Conservation (phyloP, 2,329 filamentous ascomycete genomes). For the Lasiodiplodia citricola region DNA sequence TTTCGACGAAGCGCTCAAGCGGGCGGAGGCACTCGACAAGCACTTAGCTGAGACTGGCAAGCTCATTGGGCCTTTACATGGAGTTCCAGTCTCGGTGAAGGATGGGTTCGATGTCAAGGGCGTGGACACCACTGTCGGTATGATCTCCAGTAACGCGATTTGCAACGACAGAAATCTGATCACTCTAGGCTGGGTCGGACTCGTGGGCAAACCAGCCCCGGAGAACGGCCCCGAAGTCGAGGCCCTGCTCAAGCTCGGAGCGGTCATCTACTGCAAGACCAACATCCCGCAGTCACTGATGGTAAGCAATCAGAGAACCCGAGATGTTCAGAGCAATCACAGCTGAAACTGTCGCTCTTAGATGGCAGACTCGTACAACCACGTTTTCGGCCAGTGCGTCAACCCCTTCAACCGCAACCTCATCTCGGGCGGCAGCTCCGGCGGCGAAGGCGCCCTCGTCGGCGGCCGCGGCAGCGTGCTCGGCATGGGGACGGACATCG, state of each 20-base stretch:
- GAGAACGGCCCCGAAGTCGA: conserved; percentile 35
- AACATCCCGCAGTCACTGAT: conserved; percentile 61
- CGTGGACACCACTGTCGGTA: conserved; percentile 63
- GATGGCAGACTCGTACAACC: conserved; percentile 55
- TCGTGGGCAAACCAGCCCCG: conserved; percentile 34
- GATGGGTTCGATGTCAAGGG: conserved; percentile 56
- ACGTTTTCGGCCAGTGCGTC: conserved; percentile 57
- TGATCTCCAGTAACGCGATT: conserved; percentile 27
- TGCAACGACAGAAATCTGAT: neutral
- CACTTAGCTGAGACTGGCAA: conserved; percentile 43
- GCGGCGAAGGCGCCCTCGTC: conserved; percentile 62
- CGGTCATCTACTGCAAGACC: conserved; percentile 58
- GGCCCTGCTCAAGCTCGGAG: conserved; percentile 50
- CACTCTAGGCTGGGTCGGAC: conserved; percentile 59
- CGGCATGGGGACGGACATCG: conserved; percentile 50
- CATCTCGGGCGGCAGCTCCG: conserved; percentile 59
- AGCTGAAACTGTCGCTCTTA: neutral
- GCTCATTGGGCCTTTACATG: conserved; percentile 53
- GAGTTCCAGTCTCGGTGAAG: conserved; percentile 55
- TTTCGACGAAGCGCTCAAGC: conserved; percentile 51
- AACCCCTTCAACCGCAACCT: conserved; percentile 60
- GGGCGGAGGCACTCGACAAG: conserved; percentile 49
- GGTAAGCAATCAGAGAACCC: conserved; percentile 39
- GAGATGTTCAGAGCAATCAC: too few relatives aligned
- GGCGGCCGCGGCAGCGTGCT: conserved; percentile 59